Base-by-base conservation (phyloP, 805 yeast species). In the Debaryomyces maramus region DNA sequence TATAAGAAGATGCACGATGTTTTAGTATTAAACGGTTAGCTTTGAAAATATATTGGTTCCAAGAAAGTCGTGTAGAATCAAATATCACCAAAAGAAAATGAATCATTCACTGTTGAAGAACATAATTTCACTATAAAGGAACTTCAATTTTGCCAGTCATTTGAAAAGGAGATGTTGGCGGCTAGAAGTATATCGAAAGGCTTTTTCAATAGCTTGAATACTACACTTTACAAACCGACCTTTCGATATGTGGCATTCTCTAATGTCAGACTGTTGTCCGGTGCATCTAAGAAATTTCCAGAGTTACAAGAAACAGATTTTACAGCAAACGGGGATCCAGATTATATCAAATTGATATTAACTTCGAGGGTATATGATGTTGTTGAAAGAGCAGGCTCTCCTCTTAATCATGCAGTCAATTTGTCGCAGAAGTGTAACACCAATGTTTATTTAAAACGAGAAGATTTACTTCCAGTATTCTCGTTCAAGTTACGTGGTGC, bases 401-500 rank as follows among this genome's bases (percentile, higher is more conserved):
- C 98, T 4, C 70, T 89, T 28, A 77, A 87, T 1, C 69, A 72
- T 26, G 98, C 96, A 0, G 77, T 80, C 8, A 80, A 84, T 19
- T 70, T 93, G 34, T 82, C 93, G 1, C 83, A 81, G 35, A 82
- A 80, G 54, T 70, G 82, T n/a, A 86, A 85, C 37, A 73, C 96
- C 32, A 83, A 83, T 29, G 82, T 95, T 11, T 72, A 76, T 42
- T 69, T 93, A 50, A 93, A 93, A 58, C 77, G 99, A 50, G 99
- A 93, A 58, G 99, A 95, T 57, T 71, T 89, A 26, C 74, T 88
- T 41, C 98, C 99, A 0, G 99, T 93, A 4, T 95, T 93, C 63
- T 85, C 95, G 32, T 93, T 93, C 77, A 93, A 93, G 66, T 73
- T 93, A 44, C 83, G 99, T 61, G 99, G 99, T 43, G 99, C 99